A percentile compares a stretch with the other conserved stretches of the same genome.
phyloP scores from a whole-genome alignment of 805 yeast species.

The Yarrowia bubula region DNA sequence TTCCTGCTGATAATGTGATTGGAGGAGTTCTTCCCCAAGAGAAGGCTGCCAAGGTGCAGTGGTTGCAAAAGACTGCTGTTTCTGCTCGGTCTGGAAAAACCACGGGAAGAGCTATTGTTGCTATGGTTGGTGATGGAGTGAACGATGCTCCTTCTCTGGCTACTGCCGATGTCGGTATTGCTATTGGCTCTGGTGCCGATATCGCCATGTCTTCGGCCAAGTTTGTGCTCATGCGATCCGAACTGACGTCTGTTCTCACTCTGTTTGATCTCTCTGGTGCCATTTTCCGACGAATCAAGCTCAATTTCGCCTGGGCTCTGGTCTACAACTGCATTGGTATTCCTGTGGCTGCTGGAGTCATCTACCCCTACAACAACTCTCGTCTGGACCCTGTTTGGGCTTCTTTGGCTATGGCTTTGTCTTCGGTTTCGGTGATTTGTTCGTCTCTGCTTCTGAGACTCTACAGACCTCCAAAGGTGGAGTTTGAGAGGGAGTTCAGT shows the following conservation, averaged over 20 bases:
- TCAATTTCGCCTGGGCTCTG: constrained; percentile 85
- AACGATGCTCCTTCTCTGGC: constrained; percentile 82
- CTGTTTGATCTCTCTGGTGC: constrained; percentile 63
- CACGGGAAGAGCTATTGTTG: constrained; percentile 47
- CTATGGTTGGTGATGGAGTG: constrained; percentile 83
- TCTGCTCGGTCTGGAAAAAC: constrained; percentile 27
- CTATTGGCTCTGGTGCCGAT: constrained; percentile 74
- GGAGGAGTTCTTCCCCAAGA: constrained; percentile 75
- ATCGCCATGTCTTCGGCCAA: constrained; percentile 72
- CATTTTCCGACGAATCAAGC: constrained; percentile 70
- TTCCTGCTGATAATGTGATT: constrained; percentile 50
- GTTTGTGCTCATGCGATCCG: constrained; percentile 58
- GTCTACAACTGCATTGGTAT: constrained; percentile 80
- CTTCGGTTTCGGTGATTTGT: constrained; percentile 83
- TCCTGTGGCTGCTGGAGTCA: constrained; percentile 92
- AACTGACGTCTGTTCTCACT: constrained; percentile 51
- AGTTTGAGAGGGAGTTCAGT: neutral
- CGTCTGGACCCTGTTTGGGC: constrained; percentile 83
- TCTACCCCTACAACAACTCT: constrained; percentile 72
- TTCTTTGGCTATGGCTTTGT: constrained; percentile 87
- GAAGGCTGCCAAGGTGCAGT: constrained; percentile 58
- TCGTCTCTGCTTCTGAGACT: constrained; percentile 70
- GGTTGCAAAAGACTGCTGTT: constrained; percentile 47
- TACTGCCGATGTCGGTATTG: constrained; percentile 73
- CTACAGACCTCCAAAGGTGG: constrained; percentile 39